Evolutionary conservation across 768 basidiomycete species (phyloP), one percentile per base, ranked within the genome.

Genomic region (Xerocomellus amylosporus): DNA sequence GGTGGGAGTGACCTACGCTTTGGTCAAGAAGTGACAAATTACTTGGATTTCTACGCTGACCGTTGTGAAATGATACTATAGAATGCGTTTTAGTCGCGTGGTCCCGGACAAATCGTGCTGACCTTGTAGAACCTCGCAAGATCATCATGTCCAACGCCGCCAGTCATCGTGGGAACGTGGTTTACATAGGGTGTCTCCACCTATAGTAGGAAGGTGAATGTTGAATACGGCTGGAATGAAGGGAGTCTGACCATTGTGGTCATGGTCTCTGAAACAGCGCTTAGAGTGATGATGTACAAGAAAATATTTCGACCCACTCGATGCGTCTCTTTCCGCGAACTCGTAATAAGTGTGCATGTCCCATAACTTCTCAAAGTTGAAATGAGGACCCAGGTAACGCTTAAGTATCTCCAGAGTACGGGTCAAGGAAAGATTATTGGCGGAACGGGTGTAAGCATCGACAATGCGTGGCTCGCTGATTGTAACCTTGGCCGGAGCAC

Each of bases 91-190:
- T 44, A 63, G 50, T 28, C 31, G 14, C 3, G 24, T 42, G 20
- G 38, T 33, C 17, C 24, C 36, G n/a, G 19, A n/a, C 6, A 28
- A 28, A 20, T 38, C 17, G 19, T 28, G 31, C 65, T 48, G 26
- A 72, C 73, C 66, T 75, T 75, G 64, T 80, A 81, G 61, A 79
- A 79, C n/a, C 73, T 71, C 17, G 74, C 69, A 15, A 79, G 61
- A 7, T 74, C 71, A n/a, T 71, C 63, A 39, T 71, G 64, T 4
- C 76, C 79, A 19, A 77, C 67, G 17, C 77, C 79, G 19, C 80
- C 79, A 3, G 75, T 79, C 71, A 79, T 67, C 8, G 78, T 80
- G 10, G 79, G 58, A 20, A 75, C 61, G 48, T 75, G 75, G 53
- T 75, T 75, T 28, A 75, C 74, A 53, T 76, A 79, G 19, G 75